Conservation (phyloP, 306 rosid species). For the Inga leiocalycina region DNA sequence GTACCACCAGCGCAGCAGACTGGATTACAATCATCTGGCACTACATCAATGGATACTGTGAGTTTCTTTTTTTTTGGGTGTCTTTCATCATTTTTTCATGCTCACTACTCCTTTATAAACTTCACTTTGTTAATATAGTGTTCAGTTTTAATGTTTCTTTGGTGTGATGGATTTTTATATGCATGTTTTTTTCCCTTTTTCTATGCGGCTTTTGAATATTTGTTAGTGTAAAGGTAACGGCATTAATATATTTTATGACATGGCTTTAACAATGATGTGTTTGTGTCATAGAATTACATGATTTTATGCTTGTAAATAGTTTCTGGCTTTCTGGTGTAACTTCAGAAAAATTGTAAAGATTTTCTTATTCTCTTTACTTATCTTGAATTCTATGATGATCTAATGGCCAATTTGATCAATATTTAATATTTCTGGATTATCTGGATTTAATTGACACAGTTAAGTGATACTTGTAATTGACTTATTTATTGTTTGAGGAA, state of each 20-base stretch:
- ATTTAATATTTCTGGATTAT: slow-evolving; percentile 22
- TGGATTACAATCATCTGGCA: slow-evolving; percentile 61
- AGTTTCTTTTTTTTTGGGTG: slow-evolving; percentile 19
- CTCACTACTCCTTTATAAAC: not conserved
- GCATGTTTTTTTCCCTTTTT: not conserved
- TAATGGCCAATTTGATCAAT: slow-evolving; percentile 8
- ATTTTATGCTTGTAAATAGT: not conserved
- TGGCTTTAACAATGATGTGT: not conserved
- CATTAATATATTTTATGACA: slow-evolving; percentile 16
- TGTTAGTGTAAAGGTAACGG: slow-evolving; percentile 17
- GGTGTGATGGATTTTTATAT: slow-evolving; percentile 19
- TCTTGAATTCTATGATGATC: slow-evolving; percentile 20
- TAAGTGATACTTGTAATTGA: slow-evolving; percentile 5
- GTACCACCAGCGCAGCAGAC: slow-evolving; percentile 60
- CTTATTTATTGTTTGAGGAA: not conserved
- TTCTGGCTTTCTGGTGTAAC: not conserved
- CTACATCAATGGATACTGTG: slow-evolving; percentile 58
- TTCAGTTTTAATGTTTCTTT: slow-evolving; percentile 19
- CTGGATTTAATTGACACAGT: slow-evolving; percentile 2
- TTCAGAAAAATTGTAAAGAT: not conserved
- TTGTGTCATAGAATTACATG: not conserved
- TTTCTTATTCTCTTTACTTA: slow-evolving; percentile 11
- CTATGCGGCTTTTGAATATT: not conserved
- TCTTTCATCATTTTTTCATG: slow-evolving; percentile 2
- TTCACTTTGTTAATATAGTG: slow-evolving; percentile 25